Conservation (phyloP, 2,329 filamentous ascomycete species). For the Venturia aucupariae region DNA sequence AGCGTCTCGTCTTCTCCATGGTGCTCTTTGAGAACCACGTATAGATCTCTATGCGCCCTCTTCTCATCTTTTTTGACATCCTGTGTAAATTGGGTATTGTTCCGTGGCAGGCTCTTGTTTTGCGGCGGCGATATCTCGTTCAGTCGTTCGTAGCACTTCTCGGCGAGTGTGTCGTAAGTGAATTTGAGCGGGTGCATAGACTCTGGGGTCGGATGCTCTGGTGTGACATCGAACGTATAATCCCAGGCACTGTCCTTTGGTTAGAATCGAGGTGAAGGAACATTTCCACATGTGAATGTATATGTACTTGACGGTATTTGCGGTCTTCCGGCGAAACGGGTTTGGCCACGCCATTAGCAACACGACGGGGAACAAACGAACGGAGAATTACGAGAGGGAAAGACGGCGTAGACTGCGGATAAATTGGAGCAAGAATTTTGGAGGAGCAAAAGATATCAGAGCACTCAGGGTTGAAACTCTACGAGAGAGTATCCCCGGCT, state of each 20-base stretch:
- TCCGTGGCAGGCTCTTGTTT: slow-evolving; percentile 19
- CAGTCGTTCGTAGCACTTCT: slow-evolving; percentile 55
- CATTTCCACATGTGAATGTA: slow-evolving; percentile 17
- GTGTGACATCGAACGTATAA: slow-evolving; percentile 60
- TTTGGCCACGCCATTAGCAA: slow-evolving; percentile 34
- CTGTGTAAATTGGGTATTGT: slow-evolving; percentile 15
- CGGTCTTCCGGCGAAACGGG: slow-evolving; percentile 32
- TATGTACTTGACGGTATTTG: slow-evolving; percentile 34
- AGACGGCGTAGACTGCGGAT: neutral
- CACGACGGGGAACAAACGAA: neutral
- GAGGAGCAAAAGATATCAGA: neutral
- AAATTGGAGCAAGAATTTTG: neutral
- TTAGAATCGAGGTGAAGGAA: slow-evolving; percentile 5
- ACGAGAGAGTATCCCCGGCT: neutral
- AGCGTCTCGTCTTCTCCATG: slow-evolving; percentile 47
- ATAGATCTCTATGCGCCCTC: slow-evolving; percentile 47
- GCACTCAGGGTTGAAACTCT: neutral
- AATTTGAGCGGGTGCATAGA: slow-evolving; percentile 52
- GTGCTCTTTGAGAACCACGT: slow-evolving; percentile 52
- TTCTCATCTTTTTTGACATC: slow-evolving; percentile 26
- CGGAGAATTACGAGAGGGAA: neutral
- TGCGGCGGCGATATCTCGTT: slow-evolving; percentile 47
- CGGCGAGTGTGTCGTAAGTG: slow-evolving; percentile 59
- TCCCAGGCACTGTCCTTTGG: slow-evolving; percentile 45
- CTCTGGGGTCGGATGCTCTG: slow-evolving; percentile 51